Percentiles rank a stretch among this genome's conserved stretches.
These are phyloP conservation scores for Berkeleyomyces rouxiae DNA, from an alignment of 2,329 filamentous ascomycete genomes.

Conservation along the genomic window DNA sequence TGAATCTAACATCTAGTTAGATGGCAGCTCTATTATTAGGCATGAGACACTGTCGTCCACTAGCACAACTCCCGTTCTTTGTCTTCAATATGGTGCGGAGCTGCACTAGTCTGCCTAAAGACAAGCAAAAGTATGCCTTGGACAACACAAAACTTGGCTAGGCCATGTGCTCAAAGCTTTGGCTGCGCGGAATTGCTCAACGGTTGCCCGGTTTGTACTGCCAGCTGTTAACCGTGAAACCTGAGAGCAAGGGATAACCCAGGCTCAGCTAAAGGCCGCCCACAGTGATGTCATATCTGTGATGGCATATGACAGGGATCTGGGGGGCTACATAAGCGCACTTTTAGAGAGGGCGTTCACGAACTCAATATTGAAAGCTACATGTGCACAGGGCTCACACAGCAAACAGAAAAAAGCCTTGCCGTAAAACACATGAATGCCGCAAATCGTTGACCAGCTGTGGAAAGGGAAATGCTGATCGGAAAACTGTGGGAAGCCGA, in stretches of 20 bases:
- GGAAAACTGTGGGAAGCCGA: background rate
- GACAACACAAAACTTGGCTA: background rate
- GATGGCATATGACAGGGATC: background rate
- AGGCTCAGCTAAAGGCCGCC: background rate
- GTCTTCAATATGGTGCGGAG: no score
- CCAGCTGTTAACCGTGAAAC: background rate
- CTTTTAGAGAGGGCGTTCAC: no score
- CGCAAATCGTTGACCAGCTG: background rate
- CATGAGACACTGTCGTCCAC: no score
- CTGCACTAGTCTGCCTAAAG: no score
- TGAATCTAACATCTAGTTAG: no score
- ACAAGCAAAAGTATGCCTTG: background rate
- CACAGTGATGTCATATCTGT: background rate
- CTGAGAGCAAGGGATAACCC: background rate
- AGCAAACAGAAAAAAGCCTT: background rate
- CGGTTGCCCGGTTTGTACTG: background rate
- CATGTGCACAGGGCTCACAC: background rate
- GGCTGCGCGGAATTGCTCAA: background rate
- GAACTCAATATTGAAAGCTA: no score
- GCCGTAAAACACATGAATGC: background rate
- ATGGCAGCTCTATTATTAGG: no score
- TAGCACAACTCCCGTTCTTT: no score
- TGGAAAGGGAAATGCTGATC: background rate
- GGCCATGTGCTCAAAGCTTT: background rate
- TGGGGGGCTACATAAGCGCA: no score